A percentile compares a stretch with the other conserved stretches of the same genome.
phyloP scores from a whole-genome alignment of 192 early-diverging fungal species.

The Umbelopsis vinacea region DNA sequence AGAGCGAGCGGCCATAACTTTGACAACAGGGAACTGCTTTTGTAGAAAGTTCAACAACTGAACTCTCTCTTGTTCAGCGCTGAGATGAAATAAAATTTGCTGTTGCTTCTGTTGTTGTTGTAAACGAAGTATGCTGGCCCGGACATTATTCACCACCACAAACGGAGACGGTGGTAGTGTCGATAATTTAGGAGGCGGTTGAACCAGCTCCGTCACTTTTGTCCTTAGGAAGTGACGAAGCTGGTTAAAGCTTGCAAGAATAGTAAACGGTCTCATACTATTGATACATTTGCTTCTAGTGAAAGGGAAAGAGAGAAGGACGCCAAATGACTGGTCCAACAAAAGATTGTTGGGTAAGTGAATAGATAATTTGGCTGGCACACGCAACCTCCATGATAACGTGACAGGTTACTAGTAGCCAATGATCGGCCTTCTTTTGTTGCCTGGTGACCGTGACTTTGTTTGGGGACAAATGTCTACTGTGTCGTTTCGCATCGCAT shows the following conservation, averaged over 20 bases:
- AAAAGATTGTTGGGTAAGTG: not conserved
- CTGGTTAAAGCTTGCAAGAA: slow-evolving; percentile 26
- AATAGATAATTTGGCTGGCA: not conserved
- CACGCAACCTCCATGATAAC: slow-evolving; percentile 20
- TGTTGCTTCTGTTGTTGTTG: slow-evolving; percentile 15
- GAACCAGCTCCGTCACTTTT: slow-evolving; percentile 23
- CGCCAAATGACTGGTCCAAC: not conserved
- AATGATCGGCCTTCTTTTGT: not conserved
- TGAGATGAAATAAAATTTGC: not conserved
- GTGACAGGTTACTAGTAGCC: slow-evolving; percentile 8
- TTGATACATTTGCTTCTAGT: slow-evolving; percentile 4
- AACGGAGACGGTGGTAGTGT: slow-evolving; percentile 20
- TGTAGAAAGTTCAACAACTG: slow-evolving; percentile 6
- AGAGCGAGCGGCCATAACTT: not conserved
- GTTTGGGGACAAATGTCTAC: not conserved
- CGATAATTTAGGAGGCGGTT: slow-evolving; percentile 20
- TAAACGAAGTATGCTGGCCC: slow-evolving; percentile 2
- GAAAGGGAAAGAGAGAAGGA: not conserved
- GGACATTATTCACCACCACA: slow-evolving; percentile 17
- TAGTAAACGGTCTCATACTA: slow-evolving; percentile 13
- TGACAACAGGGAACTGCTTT: slow-evolving; percentile 13
- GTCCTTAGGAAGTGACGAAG: slow-evolving; percentile 25
- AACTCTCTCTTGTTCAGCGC: slow-evolving; percentile 6
- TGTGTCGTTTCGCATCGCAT: too few species aligned
- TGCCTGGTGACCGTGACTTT: slow-evolving; percentile 19